Percentiles rank a stretch among this genome's conserved stretches.
These are phyloP conservation scores for Hygrocybe punicea DNA, from an alignment of 768 basidiomycete species.

Conservation along the genomic window DNA sequence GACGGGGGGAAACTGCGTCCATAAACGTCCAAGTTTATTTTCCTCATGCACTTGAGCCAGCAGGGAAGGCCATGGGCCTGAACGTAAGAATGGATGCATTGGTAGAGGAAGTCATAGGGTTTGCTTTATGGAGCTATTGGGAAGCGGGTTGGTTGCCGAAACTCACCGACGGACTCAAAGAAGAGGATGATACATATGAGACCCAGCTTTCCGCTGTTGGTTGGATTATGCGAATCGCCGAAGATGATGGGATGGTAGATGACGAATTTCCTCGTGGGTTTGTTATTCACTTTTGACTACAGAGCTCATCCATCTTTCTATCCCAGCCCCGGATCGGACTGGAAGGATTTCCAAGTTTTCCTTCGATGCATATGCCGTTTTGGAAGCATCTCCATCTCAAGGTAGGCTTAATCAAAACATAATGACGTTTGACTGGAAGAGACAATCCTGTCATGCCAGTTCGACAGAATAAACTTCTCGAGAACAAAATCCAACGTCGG, in stretches of 20 bases:
- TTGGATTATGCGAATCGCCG: conserved; percentile 91
- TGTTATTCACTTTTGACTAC: neutral
- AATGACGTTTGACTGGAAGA: conserved; percentile 1
- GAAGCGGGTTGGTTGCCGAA: conserved; percentile 80
- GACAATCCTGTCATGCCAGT: conserved; percentile 36
- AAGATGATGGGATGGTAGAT: conserved; percentile 97
- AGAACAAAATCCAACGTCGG: conserved; percentile 76
- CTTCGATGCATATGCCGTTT: conserved; percentile 84
- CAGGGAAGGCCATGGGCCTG: conserved; percentile 57
- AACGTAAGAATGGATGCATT: conserved; percentile 84
- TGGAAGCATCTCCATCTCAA: conserved; percentile 71
- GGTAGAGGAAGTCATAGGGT: conserved; percentile 94
- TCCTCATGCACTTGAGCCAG: conserved; percentile 67
- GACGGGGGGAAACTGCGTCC: conserved; percentile 62
- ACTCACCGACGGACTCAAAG: conserved; percentile 61
- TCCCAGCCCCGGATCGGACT: conserved; percentile 88
- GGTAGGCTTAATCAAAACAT: conserved; percentile 37
- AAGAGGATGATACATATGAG: conserved; percentile 58
- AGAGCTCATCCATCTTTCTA: conserved; percentile 8
- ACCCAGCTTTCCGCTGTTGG: conserved; percentile 69
- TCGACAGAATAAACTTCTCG: conserved; percentile 76
- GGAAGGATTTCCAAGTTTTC: conserved; percentile 85
- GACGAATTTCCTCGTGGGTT: conserved; percentile 94
- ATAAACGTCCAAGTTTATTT: conserved; percentile 77
- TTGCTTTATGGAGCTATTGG: conserved; percentile 89